phyloP scores from a whole-genome alignment of 495 filamentous ascomycete genomes.

The Antarctomyces pellizariae region DNA sequence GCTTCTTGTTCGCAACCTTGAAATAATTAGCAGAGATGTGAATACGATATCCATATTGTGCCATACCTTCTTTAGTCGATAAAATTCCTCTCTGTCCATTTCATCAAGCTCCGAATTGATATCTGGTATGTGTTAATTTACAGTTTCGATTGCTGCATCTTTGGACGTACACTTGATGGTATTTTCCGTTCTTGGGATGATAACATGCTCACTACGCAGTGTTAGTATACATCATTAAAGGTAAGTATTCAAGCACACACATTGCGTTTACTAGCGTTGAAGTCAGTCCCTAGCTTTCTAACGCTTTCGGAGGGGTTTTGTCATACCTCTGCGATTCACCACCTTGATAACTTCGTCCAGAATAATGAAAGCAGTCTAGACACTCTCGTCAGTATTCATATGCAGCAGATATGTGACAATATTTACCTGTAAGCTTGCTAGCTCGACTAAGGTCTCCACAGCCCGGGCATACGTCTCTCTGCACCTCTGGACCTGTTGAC shows the following conservation, averaged over 20 bases:
- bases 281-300: constrained; percentile 14
- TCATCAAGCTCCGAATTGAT: constrained; percentile 99
- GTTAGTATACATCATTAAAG: constrained; percentile 8
- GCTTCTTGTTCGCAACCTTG: constrained; percentile 68
- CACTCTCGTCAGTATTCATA: not conserved
- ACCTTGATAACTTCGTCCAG: constrained; percentile 98
- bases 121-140: constrained; percentile 22
- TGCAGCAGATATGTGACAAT: not conserved
- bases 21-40: constrained; percentile 2
- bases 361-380: constrained; percentile 85
- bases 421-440: constrained; percentile 69
- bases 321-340: constrained; percentile 74
- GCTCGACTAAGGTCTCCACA: constrained; percentile 88
- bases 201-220: constrained; percentile 56
- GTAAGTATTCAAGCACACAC: constrained; percentile 22
- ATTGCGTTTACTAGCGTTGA: constrained; percentile 62
- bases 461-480: constrained; percentile 94
- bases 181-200: constrained; percentile 93
- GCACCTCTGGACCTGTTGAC: constrained; percentile 87
- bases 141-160: not conserved
- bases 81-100: constrained; percentile 95
- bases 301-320: constrained; percentile 1
- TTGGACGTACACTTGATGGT: constrained; percentile 70
- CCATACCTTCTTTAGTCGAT: constrained; percentile 74
- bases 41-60: constrained; percentile 2